Evolutionary conservation across 164 flowering plant species (phyloP).

Genomic region (Nymphaea thermarum): DNA sequence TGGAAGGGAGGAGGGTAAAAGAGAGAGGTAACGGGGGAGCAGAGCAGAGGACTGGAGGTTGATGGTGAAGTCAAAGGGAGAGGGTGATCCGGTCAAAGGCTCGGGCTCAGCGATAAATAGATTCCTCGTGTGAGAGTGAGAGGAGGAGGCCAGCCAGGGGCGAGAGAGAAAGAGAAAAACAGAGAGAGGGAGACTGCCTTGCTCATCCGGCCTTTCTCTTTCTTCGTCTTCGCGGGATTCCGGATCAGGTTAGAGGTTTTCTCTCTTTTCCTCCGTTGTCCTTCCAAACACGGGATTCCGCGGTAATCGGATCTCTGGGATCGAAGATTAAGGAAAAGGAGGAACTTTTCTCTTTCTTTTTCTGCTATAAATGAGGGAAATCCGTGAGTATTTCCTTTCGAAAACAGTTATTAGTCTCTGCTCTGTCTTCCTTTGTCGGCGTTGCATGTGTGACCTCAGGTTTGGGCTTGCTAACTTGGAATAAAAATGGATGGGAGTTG

Average conservation of each 20-base stretch:
- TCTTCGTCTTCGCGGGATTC: neutral
- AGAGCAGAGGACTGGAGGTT: neutral
- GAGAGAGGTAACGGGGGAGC: neutral
- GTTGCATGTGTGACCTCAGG: neutral
- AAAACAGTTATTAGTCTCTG: neutral
- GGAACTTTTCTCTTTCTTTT: neutral
- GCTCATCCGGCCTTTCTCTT: neutral
- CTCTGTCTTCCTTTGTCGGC: neutral
- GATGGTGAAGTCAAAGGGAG: too few relatives aligned
- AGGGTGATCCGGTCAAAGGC: neutral
- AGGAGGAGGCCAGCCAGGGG: too few relatives aligned
- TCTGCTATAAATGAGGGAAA: neutral
- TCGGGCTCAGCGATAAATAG: neutral
- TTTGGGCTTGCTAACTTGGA: neutral
- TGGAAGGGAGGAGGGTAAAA: neutral
- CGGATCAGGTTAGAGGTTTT: neutral
- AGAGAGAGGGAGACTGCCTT: neutral
- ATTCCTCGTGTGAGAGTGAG: neutral
- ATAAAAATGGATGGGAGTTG: neutral
- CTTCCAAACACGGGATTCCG: neutral
- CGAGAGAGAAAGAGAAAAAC: too few relatives aligned
- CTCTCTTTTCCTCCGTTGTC: too few relatives aligned
- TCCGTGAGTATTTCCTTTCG: neutral
- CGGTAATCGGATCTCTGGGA: neutral
- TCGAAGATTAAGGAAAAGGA: neutral